These are phyloP conservation scores for Spatholobus suberectus DNA, from an alignment of 306 rosid genomes.

Conservation along the genomic window DNA sequence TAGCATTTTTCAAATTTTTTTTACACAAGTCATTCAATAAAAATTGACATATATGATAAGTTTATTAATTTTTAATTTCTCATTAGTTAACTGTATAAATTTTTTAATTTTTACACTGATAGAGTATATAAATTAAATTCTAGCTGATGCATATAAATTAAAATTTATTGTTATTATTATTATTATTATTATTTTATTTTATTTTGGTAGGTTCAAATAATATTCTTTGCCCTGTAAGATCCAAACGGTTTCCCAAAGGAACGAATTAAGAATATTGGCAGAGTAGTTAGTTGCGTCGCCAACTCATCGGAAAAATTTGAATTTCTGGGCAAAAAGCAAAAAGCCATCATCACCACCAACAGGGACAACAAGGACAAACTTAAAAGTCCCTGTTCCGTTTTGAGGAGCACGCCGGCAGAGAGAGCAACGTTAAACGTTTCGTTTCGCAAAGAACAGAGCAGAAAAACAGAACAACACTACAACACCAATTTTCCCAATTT, in stretches of 20 bases:
- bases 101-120: too few relatives aligned
- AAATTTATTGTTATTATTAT: too few relatives aligned
- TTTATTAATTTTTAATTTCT: too few relatives aligned
- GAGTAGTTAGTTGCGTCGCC: slow-evolving; percentile 40
- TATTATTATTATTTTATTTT: too few relatives aligned
- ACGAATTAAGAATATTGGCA: slow-evolving; percentile 37
- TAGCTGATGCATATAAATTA: too few relatives aligned
- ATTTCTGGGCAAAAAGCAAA: slow-evolving; percentile 32
- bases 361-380: not conserved
- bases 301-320: slow-evolving; percentile 55
- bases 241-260: slow-evolving; percentile 61
- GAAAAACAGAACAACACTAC: slow-evolving; percentile 25
- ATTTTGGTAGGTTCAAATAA: not conserved
- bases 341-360: slow-evolving; percentile 18
- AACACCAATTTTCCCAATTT: slow-evolving; percentile 23
- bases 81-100: too few relatives aligned
- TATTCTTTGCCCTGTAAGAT: slow-evolving; percentile 27
- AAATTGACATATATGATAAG: too few relatives aligned
- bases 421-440: not conserved
- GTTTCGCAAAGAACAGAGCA: slow-evolving; percentile 1
- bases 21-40: too few relatives aligned
- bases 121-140: too few relatives aligned
- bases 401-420: not conserved
- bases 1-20: too few relatives aligned
- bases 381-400: slow-evolving; percentile 26